Evolutionary conservation across 192 early-diverging fungal species (phyloP).

Genomic region (Coemansia sp.): DNA sequence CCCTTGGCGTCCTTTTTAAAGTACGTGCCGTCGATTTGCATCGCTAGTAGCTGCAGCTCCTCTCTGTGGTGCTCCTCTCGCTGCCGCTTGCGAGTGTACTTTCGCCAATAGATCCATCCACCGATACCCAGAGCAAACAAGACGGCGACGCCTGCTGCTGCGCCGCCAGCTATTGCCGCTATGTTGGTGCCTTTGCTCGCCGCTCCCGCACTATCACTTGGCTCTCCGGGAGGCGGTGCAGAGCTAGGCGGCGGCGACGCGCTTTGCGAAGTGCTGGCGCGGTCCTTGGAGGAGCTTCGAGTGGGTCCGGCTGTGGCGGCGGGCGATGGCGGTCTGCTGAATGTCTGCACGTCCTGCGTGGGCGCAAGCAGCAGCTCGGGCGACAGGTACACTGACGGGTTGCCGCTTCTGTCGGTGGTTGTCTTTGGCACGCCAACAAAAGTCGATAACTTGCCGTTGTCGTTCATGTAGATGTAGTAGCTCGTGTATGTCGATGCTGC

Average conservation of each 20-base stretch:
- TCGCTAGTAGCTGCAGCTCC: constrained; percentile 47
- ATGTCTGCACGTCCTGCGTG: constrained; percentile 7
- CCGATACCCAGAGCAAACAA: constrained; percentile 19
- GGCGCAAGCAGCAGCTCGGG: constrained; percentile 5
- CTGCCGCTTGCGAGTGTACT: constrained; percentile 37
- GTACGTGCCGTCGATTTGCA: constrained; percentile 50
- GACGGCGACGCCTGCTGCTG: constrained; percentile 23
- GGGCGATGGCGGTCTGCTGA: constrained; percentile 3
- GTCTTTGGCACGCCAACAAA: constrained; percentile 37
- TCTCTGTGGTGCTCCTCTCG: constrained; percentile 44
- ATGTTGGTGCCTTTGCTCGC: constrained; percentile 9
- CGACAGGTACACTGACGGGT: constrained; percentile 26
- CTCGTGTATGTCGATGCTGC: constrained; percentile 26
- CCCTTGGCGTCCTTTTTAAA: constrained; percentile 20
- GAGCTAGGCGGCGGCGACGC: neutral
- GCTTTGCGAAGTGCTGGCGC: neutral
- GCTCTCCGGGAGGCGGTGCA: neutral
- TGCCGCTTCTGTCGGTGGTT: constrained; percentile 30
- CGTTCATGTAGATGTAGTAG: constrained; percentile 46
- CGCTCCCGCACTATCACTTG: neutral
- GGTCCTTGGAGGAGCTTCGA: neutral
- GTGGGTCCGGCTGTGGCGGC: neutral
- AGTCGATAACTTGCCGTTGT: constrained; percentile 19
- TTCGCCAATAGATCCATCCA: constrained; percentile 38
- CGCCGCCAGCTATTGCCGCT: constrained; percentile 36